Conservation (phyloP, 2,329 filamentous ascomycete species). For the Colletotrichum filicis region DNA sequence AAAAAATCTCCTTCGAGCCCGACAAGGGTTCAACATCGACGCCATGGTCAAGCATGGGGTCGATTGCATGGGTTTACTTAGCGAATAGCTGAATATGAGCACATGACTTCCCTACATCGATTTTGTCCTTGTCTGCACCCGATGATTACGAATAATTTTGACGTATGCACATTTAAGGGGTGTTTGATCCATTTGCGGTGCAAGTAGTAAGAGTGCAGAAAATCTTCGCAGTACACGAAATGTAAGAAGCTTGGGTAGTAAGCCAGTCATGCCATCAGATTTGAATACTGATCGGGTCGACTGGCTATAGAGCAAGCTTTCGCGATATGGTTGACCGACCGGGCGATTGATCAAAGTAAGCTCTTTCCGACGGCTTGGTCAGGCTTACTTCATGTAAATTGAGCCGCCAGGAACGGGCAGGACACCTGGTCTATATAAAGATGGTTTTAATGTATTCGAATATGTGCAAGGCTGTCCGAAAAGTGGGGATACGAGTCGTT, state of each 20-base stretch:
- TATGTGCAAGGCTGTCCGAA: background rate
- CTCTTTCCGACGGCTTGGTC: background rate
- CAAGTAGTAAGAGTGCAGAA: background rate
- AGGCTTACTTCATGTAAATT: background rate
- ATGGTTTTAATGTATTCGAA: background rate
- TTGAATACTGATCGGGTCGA: background rate
- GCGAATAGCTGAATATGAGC: constrained; percentile 15
- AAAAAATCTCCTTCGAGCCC: constrained; percentile 14
- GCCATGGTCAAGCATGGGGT: background rate
- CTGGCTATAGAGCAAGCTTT: background rate
- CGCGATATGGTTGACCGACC: background rate
- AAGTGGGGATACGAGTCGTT: background rate
- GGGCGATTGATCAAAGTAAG: background rate
- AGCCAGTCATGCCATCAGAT: background rate
- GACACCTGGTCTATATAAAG: background rate
- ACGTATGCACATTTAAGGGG: too few relatives aligned
- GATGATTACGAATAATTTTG: background rate
- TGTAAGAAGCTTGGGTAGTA: background rate
- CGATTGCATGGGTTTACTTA: constrained; percentile 16
- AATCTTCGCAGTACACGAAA: background rate
- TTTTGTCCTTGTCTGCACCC: background rate
- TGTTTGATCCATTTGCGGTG: too few relatives aligned
- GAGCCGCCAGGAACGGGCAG: background rate
- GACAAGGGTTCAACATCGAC: constrained; percentile 26
- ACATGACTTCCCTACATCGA: background rate